These are phyloP conservation scores for Silybum marianum DNA, from an alignment of 129 eudicot species.

Conservation along the genomic window DNA sequence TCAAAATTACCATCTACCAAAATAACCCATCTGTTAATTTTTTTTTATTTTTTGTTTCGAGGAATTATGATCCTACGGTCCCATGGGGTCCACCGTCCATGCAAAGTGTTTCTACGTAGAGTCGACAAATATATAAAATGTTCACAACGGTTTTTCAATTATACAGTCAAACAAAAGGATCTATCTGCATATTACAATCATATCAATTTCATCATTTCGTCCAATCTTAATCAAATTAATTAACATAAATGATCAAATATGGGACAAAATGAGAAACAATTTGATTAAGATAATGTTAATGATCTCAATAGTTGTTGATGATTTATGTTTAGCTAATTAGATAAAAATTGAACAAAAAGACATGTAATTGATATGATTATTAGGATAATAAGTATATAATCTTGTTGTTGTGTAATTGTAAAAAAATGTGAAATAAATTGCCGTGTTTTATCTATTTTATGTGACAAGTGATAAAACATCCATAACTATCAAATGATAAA, in stretches of 20 bases:
- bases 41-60: neutral
- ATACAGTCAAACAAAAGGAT: neutral
- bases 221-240: neutral
- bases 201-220: neutral
- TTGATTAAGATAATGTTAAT: neutral
- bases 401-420: neutral
- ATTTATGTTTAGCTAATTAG: neutral
- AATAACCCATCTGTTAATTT: neutral
- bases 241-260: neutral
- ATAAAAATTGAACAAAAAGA: conserved; percentile 1
- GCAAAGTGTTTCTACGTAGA: neutral
- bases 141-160: neutral
- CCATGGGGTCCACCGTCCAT: neutral
- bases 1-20: neutral
- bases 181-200: neutral
- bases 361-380: conserved; percentile 12
- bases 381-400: neutral
- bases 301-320: neutral
- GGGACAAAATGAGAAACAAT: neutral
- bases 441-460: neutral
- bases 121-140: neutral
- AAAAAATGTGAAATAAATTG: neutral
- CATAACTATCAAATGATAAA: neutral
- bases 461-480: neutral
- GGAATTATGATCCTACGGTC: neutral